These are phyloP conservation scores for Strobilomyces dryophilus DNA, from an alignment of 768 basidiomycete species.

Conservation along the genomic window DNA sequence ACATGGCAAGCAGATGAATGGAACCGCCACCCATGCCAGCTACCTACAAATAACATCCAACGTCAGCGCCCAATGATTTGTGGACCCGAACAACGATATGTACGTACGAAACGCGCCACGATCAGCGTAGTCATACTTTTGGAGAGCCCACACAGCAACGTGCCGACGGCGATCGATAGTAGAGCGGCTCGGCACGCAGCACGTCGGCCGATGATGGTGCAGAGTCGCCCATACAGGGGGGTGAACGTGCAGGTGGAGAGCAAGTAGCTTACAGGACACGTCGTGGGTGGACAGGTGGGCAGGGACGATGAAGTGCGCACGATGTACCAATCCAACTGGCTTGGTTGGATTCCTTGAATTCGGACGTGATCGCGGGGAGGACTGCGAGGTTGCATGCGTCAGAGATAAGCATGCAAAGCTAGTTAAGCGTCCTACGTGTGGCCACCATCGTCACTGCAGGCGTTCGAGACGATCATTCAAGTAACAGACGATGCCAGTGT, in stretches of 20 bases:
- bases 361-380: conserved; percentile 18
- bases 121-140: conserved; percentile 9
- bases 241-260: conserved; percentile 18
- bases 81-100: neutral
- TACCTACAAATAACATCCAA: conserved; percentile 3
- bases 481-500: neutral
- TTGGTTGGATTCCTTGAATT: conserved; percentile 26
- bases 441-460: conserved; percentile 24
- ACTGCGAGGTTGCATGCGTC: neutral
- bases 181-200: conserved; percentile 13
- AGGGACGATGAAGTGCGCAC: conserved; percentile 1
- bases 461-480: neutral
- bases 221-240: conserved; percentile 17
- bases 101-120: conserved; percentile 26
- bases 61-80: too few relatives aligned
- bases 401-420: neutral
- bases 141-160: conserved; percentile 11
- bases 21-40: conserved; percentile 22
- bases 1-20: conserved; percentile 19
- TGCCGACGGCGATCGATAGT: conserved; percentile 4
- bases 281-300: too few relatives aligned
- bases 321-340: conserved; percentile 28
- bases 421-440: conserved; percentile 8
- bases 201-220: conserved; percentile 13
- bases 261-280: neutral